Percentiles rank a stretch among this genome's conserved stretches.
Conservation (phyloP, 202 grass and related monocot genomes). For the Carex arenaria region DNA sequence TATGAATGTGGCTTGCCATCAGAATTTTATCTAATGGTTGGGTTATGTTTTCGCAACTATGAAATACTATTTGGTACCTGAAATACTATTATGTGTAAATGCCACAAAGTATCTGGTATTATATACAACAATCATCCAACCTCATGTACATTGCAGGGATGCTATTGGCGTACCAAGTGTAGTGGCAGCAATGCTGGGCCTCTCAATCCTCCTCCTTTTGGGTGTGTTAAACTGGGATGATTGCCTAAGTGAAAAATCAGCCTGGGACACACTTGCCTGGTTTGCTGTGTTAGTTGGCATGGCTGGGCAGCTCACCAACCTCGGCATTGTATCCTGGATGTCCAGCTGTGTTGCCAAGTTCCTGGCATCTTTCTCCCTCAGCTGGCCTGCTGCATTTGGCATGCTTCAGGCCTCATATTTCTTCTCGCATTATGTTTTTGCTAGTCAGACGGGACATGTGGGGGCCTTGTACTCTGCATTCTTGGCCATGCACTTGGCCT, state of each 20-base stretch:
- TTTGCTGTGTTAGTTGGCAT: slow-evolving; percentile 93
- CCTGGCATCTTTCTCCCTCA: slow-evolving; percentile 73
- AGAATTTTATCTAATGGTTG: not conserved
- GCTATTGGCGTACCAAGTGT: slow-evolving; percentile 79
- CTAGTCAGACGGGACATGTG: slow-evolving; percentile 91
- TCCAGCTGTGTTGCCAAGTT: slow-evolving; percentile 69
- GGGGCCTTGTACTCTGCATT: slow-evolving; percentile 88
- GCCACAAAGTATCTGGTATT: not conserved
- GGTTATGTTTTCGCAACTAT: not conserved
- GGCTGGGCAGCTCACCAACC: slow-evolving; percentile 81
- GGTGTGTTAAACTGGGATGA: slow-evolving; percentile 93
- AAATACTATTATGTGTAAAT: not conserved
- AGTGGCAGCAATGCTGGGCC: slow-evolving; percentile 83
- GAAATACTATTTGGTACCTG: not conserved
- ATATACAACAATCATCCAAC: not conserved
- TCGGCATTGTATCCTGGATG: slow-evolving; percentile 86
- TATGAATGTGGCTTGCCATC: not conserved
- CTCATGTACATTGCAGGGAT: slow-evolving; percentile 46
- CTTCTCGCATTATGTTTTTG: slow-evolving; percentile 89
- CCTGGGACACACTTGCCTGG: slow-evolving; percentile 94
- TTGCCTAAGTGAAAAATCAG: slow-evolving; percentile 85
- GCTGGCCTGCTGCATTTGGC: slow-evolving; percentile 74
- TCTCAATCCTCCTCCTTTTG: slow-evolving; percentile 79
- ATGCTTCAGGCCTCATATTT: slow-evolving; percentile 89
- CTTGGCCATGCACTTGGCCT: slow-evolving; percentile 85